Base-by-base conservation (phyloP, 768 basidiomycete species). In the Suillus ampliporus region DNA sequence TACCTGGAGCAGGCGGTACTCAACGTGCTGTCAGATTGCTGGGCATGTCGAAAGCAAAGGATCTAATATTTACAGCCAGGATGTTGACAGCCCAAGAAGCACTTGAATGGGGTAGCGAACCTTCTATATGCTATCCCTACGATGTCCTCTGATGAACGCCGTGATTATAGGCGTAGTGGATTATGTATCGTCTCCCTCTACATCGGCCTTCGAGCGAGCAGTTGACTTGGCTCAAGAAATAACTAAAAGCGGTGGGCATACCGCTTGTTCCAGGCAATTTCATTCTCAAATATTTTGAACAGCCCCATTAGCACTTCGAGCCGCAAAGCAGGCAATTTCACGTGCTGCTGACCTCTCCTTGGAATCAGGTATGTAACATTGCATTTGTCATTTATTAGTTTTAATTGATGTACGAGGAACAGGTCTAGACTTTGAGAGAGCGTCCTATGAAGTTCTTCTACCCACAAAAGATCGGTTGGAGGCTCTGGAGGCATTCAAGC, bases 391-490 rank as follows among this genome's bases (percentile, higher is more conserved):
- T 57, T 34, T 31, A 31, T 46, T 57, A 9, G 10, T 66, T 69
- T 31, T 31, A 6, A 47, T 61, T 37, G 7, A 5, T 3, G 46
- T 53, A 37, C 41, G 15, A 4, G 38, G 23, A 28, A 28, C 64
- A 87, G 94, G 93, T n/a, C 83, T 98, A n/a, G 93, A 96, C 73
- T 92, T 96, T 65, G 95, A 97, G 74, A 83, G 91, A 40, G 87
- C 88, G 6, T 86, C 91, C 14, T 98, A 98, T 64, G 91, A 97
- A 66, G 83, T 85, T 3, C 81, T 98, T 21, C 79, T 97, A 23
- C 80, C 82, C 38, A 89, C 83, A 8, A 82, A 86, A 65, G 95
- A 98, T 73, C 85, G 95, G 21, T 67, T 83, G 7, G 95, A 98
- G 76, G 95, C 95, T 4, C 79, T 97, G 43, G 77, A 86, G 58